A percentile compares a stretch with the other conserved stretches of the same genome.
phyloP scores from a whole-genome alignment of 129 eudicot species.

The Calendula officinalis region DNA sequence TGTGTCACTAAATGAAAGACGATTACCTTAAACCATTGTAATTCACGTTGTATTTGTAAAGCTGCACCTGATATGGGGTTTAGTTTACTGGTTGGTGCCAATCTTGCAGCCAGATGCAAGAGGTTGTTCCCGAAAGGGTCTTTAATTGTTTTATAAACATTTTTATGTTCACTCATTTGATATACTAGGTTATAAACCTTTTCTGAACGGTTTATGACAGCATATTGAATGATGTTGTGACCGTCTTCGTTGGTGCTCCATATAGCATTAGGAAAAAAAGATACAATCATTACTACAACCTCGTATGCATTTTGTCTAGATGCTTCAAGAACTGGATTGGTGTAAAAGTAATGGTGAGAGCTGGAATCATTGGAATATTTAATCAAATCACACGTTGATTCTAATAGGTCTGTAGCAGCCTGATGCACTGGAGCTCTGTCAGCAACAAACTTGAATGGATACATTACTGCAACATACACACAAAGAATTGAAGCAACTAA shows the following conservation, averaged over 20 bases:
- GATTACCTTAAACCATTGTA: constrained; percentile 26
- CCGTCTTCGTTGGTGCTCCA: constrained; percentile 10
- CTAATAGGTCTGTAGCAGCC: neutral
- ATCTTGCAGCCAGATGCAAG: constrained; percentile 27
- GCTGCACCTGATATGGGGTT: constrained; percentile 22
- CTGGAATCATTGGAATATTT: neutral
- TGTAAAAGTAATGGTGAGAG: constrained; percentile 2
- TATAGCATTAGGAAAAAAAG: constrained; percentile 3
- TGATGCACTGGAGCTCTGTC: neutral
- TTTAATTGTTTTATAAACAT: constrained; percentile 1
- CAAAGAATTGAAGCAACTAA: neutral
- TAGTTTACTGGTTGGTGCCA: constrained; percentile 20
- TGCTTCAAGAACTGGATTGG: constrained; percentile 14
- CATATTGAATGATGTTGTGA: constrained; percentile 20
- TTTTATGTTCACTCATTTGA: constrained; percentile 14
- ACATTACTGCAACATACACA: neutral
- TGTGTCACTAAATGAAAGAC: neutral
- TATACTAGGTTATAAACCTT: constrained; percentile 2
- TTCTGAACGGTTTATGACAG: constrained; percentile 20
- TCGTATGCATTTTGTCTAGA: constrained; percentile 6
- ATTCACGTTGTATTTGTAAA: constrained; percentile 13
- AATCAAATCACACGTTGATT: neutral
- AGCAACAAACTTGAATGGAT: neutral
- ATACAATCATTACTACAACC: constrained; percentile 10
- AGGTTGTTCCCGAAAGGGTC: constrained; percentile 15